phyloP scores from a whole-genome alignment of 1,139 yeast species.

The Yamadazyma aaseri region DNA sequence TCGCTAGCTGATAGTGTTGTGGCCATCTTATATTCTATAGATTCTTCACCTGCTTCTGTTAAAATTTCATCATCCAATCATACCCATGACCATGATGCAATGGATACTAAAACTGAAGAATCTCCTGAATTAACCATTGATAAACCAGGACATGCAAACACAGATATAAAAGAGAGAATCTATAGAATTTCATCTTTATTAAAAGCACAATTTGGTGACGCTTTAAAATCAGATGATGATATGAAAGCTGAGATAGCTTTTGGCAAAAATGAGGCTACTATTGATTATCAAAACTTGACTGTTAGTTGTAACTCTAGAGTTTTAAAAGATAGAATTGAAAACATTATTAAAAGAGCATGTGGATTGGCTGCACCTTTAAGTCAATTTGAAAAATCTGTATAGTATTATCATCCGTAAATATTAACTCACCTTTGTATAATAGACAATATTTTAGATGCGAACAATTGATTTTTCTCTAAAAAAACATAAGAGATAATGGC shows the following conservation, averaged over 20 bases:
- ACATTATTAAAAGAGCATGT: conserved; percentile 73
- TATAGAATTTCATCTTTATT: conserved; percentile 64
- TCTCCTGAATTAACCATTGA: conserved; percentile 17
- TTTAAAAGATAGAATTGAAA: conserved; percentile 77
- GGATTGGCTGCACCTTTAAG: conserved; percentile 78
- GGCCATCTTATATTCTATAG: conserved; percentile 87
- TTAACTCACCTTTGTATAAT: conserved; percentile 3
- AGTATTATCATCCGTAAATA: conserved; percentile 1
- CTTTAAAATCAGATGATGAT: conserved; percentile 45
- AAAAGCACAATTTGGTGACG: conserved; percentile 84
- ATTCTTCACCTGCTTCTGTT: conserved; percentile 93
- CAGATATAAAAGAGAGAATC: conserved; percentile 52
- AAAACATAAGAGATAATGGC: conserved; percentile 7
- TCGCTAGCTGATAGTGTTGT: conserved; percentile 93
- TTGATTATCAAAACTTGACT: conserved; percentile 60
- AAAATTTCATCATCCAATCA: conserved; percentile 70
- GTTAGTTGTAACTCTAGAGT: conserved; percentile 82
- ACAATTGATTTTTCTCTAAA: background rate
- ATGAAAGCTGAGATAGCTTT: conserved; percentile 57
- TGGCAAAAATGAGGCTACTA: conserved; percentile 71
- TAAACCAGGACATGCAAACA: conserved; percentile 31
- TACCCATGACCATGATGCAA: conserved; percentile 36
- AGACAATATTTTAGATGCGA: conserved; percentile 4
- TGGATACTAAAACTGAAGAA: conserved; percentile 4
- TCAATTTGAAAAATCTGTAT: conserved; percentile 12